phyloP scores from a whole-genome alignment of 31 red algal species.

The Endocladia muricata region DNA sequence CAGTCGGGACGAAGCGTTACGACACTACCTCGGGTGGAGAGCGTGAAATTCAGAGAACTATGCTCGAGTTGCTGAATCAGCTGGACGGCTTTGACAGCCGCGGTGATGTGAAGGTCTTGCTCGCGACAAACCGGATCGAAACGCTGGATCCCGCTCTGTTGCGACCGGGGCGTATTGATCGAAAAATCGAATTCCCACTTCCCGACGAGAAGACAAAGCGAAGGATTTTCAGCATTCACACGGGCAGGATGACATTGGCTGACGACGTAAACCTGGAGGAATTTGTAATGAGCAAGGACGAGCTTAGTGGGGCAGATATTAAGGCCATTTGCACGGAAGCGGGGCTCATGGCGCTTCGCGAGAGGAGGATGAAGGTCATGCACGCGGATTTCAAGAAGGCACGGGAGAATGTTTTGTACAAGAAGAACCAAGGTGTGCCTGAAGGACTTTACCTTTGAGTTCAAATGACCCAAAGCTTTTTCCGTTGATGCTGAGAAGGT shows the following conservation, averaged over 20 bases:
- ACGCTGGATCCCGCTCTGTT: conserved; percentile 96
- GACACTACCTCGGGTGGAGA: conserved; percentile 96
- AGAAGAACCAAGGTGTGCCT: conserved; percentile 85
- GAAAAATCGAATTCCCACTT: conserved; percentile 93
- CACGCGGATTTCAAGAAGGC: conserved; percentile 95
- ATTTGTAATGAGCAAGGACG: conserved; percentile 88
- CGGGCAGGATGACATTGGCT: conserved; percentile 98
- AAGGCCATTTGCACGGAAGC: conserved; percentile 96
- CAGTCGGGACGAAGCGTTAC: conserved; percentile 97
- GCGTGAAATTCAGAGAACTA: conserved; percentile 89
- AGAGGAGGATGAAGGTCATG: conserved; percentile 99
- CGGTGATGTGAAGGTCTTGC: conserved; percentile 94
- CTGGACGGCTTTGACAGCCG: conserved; percentile 97
- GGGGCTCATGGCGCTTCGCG: conserved; percentile 94
- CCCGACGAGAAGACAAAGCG: conserved; percentile 96
- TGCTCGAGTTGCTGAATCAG: conserved; percentile 91
- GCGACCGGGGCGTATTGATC: conserved; percentile 98
- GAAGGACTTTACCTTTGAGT: conserved; percentile 86
- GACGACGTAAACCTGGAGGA: conserved; percentile 90
- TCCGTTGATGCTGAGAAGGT: conserved; percentile 84
- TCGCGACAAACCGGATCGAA: conserved; percentile 94
- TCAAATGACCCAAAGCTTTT: conserved; percentile 96
- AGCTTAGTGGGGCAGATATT: conserved; percentile 98
- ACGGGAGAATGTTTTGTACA: conserved; percentile 93
- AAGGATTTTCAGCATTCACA: conserved; percentile 98